Percentiles rank a stretch among this genome's conserved stretches.
Evolutionary conservation across 192 early-diverging fungal species (phyloP).

Genomic region (Umbelopsis ramanniana): DNA sequence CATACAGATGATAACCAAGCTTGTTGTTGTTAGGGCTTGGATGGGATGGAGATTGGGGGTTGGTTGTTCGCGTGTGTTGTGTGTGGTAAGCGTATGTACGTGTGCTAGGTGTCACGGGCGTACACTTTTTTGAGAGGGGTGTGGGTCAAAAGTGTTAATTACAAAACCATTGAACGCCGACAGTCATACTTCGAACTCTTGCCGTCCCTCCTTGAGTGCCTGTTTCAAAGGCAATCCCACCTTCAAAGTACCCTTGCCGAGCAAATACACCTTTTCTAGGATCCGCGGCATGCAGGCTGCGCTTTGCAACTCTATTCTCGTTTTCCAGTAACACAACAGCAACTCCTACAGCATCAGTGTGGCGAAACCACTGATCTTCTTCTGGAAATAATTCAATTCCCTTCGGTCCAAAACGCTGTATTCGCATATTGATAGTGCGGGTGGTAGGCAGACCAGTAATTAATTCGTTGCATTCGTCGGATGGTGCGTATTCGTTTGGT

Average conservation of each 20-base stretch:
- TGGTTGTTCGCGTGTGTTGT: too few relatives aligned
- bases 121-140: not conserved
- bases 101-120: too few relatives aligned
- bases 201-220: conserved; percentile 3
- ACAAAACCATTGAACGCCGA: conserved; percentile 22
- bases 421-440: conserved; percentile 13
- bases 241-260: conserved; percentile 18
- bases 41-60: too few relatives aligned
- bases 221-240: conserved; percentile 5
- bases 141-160: not conserved
- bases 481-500: not conserved
- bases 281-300: conserved; percentile 17
- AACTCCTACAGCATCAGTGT: conserved; percentile 14
- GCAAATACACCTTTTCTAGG: conserved; percentile 6
- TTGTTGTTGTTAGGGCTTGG: too few relatives aligned
- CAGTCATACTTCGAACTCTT: conserved; percentile 12
- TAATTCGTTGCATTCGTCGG: not conserved
- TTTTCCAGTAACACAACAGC: conserved; percentile 24
- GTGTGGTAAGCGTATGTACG: too few relatives aligned
- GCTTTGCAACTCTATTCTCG: conserved; percentile 15
- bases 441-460: not conserved
- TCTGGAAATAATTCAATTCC: conserved; percentile 17
- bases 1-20: too few relatives aligned
- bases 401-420: conserved; percentile 7
- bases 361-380: conserved; percentile 21